Evolutionary conservation across 2,329 filamentous ascomycete genomes (phyloP).

Genomic region (Cladosporium oxysporum): DNA sequence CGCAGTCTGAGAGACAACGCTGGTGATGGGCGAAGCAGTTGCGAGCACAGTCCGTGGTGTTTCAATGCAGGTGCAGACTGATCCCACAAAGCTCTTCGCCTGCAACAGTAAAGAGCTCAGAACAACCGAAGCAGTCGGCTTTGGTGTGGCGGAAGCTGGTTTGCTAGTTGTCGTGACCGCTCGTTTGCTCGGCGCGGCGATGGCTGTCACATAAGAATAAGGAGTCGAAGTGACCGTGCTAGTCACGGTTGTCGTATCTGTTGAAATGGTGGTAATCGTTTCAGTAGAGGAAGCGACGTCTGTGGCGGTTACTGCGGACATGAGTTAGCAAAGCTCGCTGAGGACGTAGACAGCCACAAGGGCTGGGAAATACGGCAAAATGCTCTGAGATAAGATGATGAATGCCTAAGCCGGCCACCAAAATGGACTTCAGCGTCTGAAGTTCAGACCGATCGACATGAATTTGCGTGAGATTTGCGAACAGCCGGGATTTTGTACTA

Average conservation of each 20-base stretch:
- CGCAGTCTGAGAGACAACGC: background rate
- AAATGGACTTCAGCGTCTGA: background rate
- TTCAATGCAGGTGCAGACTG: slow-evolving; percentile 4
- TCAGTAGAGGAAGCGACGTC: background rate
- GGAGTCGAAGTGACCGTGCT: background rate
- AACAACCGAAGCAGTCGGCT: background rate
- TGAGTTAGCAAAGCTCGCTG: background rate
- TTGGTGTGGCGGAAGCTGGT: background rate
- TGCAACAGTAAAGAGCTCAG: background rate
- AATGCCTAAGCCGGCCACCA: background rate
- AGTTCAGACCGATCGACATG: background rate
- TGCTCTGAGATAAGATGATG: no score
- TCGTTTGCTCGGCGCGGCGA: background rate
- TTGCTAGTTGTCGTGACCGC: background rate
- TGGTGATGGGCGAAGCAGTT: background rate
- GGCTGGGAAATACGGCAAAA: background rate
- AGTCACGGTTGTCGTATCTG: background rate
- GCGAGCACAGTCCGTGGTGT: background rate
- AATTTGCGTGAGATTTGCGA: background rate
- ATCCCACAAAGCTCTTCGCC: background rate
- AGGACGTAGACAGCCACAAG: background rate
- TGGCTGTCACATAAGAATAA: background rate
- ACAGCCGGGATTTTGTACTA: background rate
- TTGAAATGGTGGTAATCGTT: background rate
- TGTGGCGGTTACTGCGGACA: background rate